Conservation (phyloP, 2,329 filamentous ascomycete genomes). For the Nothopassalora personata region DNA sequence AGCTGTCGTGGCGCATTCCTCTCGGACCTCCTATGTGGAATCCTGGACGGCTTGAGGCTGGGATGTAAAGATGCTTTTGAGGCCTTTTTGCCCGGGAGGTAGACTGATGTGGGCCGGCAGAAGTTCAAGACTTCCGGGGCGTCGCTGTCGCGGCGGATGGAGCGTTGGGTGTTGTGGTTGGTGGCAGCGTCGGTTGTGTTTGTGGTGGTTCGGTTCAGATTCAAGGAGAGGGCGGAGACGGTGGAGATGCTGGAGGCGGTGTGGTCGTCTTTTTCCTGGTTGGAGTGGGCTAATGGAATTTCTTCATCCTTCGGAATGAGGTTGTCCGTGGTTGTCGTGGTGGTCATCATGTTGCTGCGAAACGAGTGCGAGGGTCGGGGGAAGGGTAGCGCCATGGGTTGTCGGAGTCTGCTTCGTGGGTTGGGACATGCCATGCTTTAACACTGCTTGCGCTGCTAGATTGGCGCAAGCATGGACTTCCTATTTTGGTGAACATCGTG, state of each 20-base stretch:
- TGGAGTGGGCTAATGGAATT: neutral
- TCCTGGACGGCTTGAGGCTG: neutral
- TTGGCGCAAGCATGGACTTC: neutral
- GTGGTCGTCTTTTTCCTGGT: neutral
- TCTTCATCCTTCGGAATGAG: neutral
- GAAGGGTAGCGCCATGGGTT: neutral
- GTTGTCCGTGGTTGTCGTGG: neutral
- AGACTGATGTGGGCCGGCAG: neutral
- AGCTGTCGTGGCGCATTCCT: neutral
- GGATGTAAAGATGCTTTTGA: neutral
- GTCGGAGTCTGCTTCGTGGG: neutral
- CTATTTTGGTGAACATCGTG: neutral
- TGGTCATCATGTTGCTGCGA: neutral
- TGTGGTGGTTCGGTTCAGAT: neutral
- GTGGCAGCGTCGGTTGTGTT: neutral
- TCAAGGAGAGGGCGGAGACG: neutral
- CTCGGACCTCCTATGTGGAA: neutral
- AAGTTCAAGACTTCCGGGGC: neutral
- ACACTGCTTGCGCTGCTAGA: neutral
- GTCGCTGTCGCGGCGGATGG: conserved; percentile 1
- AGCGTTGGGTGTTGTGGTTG: neutral
- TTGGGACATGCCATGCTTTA: neutral
- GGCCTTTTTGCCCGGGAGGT: neutral
- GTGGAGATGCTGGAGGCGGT: neutral
- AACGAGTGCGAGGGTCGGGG: neutral